Base-by-base conservation (phyloP, 108 stramenopile genomes). In the Schizochytrium sp. region DNA sequence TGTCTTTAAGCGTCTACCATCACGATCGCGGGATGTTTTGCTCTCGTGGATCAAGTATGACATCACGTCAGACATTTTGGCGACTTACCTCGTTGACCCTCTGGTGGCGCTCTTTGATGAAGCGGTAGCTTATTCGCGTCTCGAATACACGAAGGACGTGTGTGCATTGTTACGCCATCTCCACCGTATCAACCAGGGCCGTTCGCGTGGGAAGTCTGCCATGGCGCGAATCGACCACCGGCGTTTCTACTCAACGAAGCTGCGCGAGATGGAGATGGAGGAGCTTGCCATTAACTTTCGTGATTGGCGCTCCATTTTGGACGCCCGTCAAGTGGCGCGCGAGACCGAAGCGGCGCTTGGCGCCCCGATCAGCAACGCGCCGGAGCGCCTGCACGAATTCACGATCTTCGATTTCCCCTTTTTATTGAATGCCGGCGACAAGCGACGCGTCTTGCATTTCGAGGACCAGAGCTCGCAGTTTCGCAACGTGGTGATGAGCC, bases 331-430 rank as follows among this genome's bases (percentile, higher is more conserved):
- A 23, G 19, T 16, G 48, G 25, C 28, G 10, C 76, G 23, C 12
- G 12, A 88, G 6, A 25, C 41, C 16, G 87, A 88, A 21, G 63
- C 63, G 6, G 14, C 12, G 8, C 41, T 69, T 28, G 63, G 63
- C 10, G 8, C 34, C 12, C 19, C 16, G 18, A 19, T 44, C 14
- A 23, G 19, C 12, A 83, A 43, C 5, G 10, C n/a, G 6, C 19
- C 25, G 10, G 72, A 4, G 10, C 29, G 18, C 19, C 16, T 25
- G 48, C 88, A 51, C 53, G 5, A 87, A 25, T 57, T 89, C 23
- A 83, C 10, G 19, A 23, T 89, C 14, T 89, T 88, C 45, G 89
- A 88, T 44, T 19, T 55, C 10, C 89, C 89, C 47, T 89, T 89
- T 34, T 43, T 89, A 8, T 41, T 89, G 6, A 53, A 19, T 58